Base-by-base conservation (phyloP, 148 eudicot species). In the Vaccinium myrtillus region DNA sequence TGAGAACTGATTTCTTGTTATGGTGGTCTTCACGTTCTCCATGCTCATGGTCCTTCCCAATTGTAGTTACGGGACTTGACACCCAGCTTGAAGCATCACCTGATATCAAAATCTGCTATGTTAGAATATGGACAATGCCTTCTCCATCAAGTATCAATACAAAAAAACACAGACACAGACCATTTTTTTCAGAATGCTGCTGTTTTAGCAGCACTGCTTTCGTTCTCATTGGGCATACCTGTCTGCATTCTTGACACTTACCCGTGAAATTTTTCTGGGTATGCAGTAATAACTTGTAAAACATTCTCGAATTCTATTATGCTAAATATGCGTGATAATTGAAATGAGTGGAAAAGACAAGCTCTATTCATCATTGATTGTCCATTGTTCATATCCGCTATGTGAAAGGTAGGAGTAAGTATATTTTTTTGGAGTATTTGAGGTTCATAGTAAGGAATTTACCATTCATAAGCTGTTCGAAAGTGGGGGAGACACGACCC, bases 381-480 rank as follows among this genome's bases (percentile, higher is more conserved):
- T 25, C 7, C 73, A 25, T 25, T 67, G 25, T 9, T n/a, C 27
- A 21, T 63, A 25, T 8, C 69, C 27, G 7, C n/a, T 63, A 56
- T 15, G 69, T 8, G 27, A 25, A 11, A 1, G 36, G 23, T 23
- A 25, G 0, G 27, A 13, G 10, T 27, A 67, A 6, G 16, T 12
- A 5, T 27, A 39, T 4, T 30, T 69, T 19, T 69, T 69, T 69
- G 74, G 74, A 27, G 74, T 69, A 27, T 69, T 13, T 69, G 74
- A 27, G 74, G 2, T 69, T 69, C 74, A 13, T 12, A 69, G 30
- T 69, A 27, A 69, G 74, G 74, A 69, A 27, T 69, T 85, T 88
- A 94, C 98, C 90, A 75, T 85, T 92, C 30, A 92, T 87, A 81
- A 88, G 89, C 82, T 93, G 96, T 86, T 92, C 91, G 46, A 86